Conservation (phyloP, 2,329 filamentous ascomycete species). For the Pestalotiopsis sp. region DNA sequence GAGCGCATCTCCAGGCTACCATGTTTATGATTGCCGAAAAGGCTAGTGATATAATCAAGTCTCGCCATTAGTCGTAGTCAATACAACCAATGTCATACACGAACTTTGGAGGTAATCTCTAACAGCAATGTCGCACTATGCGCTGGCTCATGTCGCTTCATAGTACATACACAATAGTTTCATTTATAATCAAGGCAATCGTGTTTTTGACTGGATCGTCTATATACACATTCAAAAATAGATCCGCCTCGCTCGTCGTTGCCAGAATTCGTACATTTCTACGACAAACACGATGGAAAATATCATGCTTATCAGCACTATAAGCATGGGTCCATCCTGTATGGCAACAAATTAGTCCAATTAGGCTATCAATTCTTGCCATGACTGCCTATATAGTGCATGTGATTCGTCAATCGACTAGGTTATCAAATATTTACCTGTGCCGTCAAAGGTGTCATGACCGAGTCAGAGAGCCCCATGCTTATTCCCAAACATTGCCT, state of each 20-base stretch:
- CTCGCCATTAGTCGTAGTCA: neutral
- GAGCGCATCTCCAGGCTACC: constrained; percentile 32
- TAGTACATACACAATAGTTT: too few species aligned
- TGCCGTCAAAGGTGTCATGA: neutral
- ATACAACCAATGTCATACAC: neutral
- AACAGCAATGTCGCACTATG: too few species aligned
- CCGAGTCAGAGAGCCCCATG: neutral
- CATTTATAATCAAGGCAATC: neutral
- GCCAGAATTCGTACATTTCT: neutral
- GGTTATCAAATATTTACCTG: neutral
- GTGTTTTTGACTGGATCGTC: neutral
- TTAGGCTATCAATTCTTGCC: neutral
- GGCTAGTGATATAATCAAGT: constrained; percentile 32
- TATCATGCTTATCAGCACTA: neutral
- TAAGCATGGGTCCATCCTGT: neutral
- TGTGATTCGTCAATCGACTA: too few species aligned
- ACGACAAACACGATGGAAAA: neutral
- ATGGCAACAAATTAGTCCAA: neutral
- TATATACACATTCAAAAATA: neutral
- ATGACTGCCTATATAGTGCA: too few species aligned
- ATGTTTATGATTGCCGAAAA: constrained; percentile 33
- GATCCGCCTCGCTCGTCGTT: neutral
- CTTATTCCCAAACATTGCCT: neutral
- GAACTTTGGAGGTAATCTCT: too few species aligned
- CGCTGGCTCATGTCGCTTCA: too few species aligned